Conservation (phyloP, 768 basidiomycete species). For the Rhizopogon roseolus region DNA sequence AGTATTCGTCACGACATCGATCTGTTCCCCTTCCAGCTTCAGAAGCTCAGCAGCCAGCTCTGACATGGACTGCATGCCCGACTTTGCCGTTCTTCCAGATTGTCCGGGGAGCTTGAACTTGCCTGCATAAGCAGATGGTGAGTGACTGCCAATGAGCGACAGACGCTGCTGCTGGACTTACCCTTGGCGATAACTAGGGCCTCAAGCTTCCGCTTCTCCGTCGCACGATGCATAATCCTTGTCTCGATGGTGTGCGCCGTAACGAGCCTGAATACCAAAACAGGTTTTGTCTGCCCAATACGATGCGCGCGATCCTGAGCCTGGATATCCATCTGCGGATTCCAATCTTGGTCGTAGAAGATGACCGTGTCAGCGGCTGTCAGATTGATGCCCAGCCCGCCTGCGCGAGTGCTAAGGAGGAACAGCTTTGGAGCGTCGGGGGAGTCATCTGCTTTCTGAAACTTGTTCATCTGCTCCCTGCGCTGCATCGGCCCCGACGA, state of each 20-base stretch:
- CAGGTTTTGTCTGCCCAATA: slow-evolving; percentile 90
- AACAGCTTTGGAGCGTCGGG: slow-evolving; percentile 69
- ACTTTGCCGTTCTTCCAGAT: slow-evolving; percentile 32
- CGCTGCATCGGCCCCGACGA: slow-evolving; percentile 75
- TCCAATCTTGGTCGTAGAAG: slow-evolving; percentile 30
- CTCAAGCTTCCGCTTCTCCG: slow-evolving; percentile 86
- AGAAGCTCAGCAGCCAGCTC: slow-evolving; percentile 80
- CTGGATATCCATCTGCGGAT: slow-evolving; percentile 95
- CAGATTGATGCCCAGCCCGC: slow-evolving; percentile 94
- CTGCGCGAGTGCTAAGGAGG: slow-evolving; percentile 89
- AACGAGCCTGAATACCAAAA: slow-evolving; percentile 84
- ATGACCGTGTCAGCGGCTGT: slow-evolving; percentile 53
- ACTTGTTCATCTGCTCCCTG: slow-evolving; percentile 78
- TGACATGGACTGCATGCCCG: slow-evolving; percentile 61
- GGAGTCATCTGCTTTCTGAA: slow-evolving; percentile 67
- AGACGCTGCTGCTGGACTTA: slow-evolving; percentile 13
- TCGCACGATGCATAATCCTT: slow-evolving; percentile 84
- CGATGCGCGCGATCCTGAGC: slow-evolving; percentile 95
- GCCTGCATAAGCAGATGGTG: slow-evolving; percentile 36
- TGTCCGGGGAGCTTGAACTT: slow-evolving; percentile 78
- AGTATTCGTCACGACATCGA: slow-evolving; percentile 77
- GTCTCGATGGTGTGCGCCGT: slow-evolving; percentile 89
- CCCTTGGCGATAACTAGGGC: slow-evolving; percentile 94
- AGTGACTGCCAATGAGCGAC: not conserved
- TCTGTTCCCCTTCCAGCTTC: slow-evolving; percentile 82